Conservation (phyloP, 768 basidiomycete species). For the Lactifluus pinguis region DNA sequence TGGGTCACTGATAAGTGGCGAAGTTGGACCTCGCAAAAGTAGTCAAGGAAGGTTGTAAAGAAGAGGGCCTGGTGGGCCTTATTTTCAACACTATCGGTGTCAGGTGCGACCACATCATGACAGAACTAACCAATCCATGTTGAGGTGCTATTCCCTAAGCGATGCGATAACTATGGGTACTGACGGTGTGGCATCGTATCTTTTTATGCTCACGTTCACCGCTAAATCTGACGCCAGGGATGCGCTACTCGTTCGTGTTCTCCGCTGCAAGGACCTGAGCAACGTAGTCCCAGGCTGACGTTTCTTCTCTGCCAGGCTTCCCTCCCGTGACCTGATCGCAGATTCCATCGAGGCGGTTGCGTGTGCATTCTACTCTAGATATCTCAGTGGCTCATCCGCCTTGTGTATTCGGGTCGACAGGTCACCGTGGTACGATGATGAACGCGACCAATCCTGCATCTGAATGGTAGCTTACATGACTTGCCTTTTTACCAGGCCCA, state of each 20-base stretch:
- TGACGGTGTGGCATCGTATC: conserved; percentile 45
- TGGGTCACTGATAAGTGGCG: not conserved
- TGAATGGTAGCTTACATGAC: not conserved
- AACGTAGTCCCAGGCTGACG: not conserved
- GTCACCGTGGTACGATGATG: conserved; percentile 41
- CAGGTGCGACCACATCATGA: conserved; percentile 36
- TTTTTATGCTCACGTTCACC: not conserved
- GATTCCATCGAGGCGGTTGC: conserved; percentile 77
- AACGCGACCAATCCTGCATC: not conserved
- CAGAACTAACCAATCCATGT: not conserved
- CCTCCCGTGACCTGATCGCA: conserved; percentile 82
- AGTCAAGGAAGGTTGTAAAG: conserved; percentile 74
- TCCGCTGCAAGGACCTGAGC: not conserved
- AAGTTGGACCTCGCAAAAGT: conserved; percentile 73
- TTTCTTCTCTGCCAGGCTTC: conserved; percentile 41
- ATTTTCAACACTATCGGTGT: conserved; percentile 83
- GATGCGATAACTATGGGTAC: conserved; percentile 90
- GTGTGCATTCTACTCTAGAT: conserved; percentile 11
- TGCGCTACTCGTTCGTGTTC: conserved; percentile 71
- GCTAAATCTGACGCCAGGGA: conserved; percentile 40
- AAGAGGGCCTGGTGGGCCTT: conserved; percentile 73
- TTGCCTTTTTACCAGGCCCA: conserved; percentile 46
- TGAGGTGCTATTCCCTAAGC: conserved; percentile 27
- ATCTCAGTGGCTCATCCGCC: not conserved
- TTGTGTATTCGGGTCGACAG: conserved; percentile 23